Evolutionary conservation across 73 alveolate species (phyloP).

Genomic region (Paramecium sexaurelia): DNA sequence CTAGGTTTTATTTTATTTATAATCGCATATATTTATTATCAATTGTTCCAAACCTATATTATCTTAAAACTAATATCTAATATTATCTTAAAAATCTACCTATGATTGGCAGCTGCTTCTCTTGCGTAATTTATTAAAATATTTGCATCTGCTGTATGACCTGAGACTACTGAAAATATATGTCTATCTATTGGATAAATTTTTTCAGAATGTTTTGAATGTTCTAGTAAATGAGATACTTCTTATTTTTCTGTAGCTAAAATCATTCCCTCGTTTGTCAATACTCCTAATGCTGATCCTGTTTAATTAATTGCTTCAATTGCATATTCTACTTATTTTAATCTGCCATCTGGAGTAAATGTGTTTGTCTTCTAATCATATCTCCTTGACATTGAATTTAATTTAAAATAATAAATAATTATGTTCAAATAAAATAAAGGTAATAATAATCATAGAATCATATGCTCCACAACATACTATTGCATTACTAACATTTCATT

Average conservation of each 20-base stretch:
- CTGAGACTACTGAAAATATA: slow-evolving; percentile 76
- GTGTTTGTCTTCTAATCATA: slow-evolving; percentile 86
- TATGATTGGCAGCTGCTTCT: slow-evolving; percentile 71
- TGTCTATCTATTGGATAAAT: slow-evolving; percentile 68
- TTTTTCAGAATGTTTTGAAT: slow-evolving; percentile 66
- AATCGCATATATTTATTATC: slow-evolving; percentile 72
- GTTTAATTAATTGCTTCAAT: slow-evolving; percentile 76
- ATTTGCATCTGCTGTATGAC: slow-evolving; percentile 83
- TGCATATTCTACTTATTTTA: slow-evolving; percentile 77
- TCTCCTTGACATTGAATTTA: slow-evolving; percentile 71
- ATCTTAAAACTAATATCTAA: slow-evolving; percentile 57
- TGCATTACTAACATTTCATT: not conserved
- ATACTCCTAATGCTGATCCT: slow-evolving; percentile 73
- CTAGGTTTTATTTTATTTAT: slow-evolving; percentile 75
- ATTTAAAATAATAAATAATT: not conserved
- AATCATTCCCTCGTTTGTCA: slow-evolving; percentile 76
- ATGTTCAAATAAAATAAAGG: not conserved
- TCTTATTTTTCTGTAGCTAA: slow-evolving; percentile 75
- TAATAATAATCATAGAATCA: slow-evolving; percentile 12
- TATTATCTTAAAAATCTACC: not conserved
- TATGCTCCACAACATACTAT: not conserved
- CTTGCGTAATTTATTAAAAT: slow-evolving; percentile 74
- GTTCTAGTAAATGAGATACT: slow-evolving; percentile 73
- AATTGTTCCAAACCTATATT: slow-evolving; percentile 74
- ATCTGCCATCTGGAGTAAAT: slow-evolving; percentile 87